Evolutionary conservation across 164 flowering plant genomes (phyloP), one percentile per base, ranked within the genome.

Genomic region (Cinnamomum chago): DNA sequence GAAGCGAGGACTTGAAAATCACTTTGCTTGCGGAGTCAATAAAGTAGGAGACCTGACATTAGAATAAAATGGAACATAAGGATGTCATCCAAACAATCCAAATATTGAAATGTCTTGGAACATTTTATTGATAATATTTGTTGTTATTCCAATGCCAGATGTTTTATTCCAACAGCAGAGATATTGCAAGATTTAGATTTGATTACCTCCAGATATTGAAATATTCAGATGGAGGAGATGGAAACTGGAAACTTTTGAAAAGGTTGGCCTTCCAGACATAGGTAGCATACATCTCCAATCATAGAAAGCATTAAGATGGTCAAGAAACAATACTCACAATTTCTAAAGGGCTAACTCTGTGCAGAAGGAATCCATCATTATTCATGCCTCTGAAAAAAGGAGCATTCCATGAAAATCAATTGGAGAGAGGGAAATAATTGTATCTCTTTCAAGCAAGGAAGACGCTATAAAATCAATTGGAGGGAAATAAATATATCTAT

Each of bases 331-430:
- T 58, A 84, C 91, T 55, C 75, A 92, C 97, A 78, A 89, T 79
- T 75, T 90, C 90, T 51, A 88, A 68, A 25, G 85, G 72, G 78
- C 85, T 84, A 73, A 89, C 85, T 75, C 84, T 79, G 47, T 89
- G 91, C 68, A 89, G 86, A 77, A 92, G 83, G 72, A 92, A 89
- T 22, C 90, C 92, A 76, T 85, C 40, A 65, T 85, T 35, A 60
- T 60, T 68, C 75, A 78, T 73, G 72, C 82, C 83, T 52, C 89
- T 87, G 86, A 65, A 62, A 71, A 64, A 24, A 50, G 20, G 47
- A 9, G 25, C 70, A 30, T 50, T 22, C n/a, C 11, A 50, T 68
- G 12, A 12, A 30, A 50, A 12, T 22, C 67, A 30, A 30, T 27
- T 60, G 50, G 47, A 14, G 55, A 27, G 72, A 24, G 17, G 5